Percentiles rank a stretch among this genome's conserved stretches.
These are phyloP conservation scores for Mrakia blollopis DNA, from an alignment of 768 basidiomycete genomes.

Conservation along the genomic window DNA sequence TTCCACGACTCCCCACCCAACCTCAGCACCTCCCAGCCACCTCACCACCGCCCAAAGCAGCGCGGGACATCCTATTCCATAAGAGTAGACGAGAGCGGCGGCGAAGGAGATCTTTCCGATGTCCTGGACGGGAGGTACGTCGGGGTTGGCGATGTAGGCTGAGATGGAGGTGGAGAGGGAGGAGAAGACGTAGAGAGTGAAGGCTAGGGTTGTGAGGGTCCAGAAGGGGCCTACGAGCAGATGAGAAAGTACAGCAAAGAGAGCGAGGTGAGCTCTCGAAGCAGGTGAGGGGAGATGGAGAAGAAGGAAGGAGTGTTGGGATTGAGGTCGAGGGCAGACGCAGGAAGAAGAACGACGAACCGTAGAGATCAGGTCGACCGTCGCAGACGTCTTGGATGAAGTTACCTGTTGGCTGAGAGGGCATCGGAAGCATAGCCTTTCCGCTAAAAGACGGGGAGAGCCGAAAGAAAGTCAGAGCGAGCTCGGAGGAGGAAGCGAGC, in stretches of 20 bases:
- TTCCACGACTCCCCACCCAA: slow-evolving; percentile 84
- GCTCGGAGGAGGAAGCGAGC: not conserved
- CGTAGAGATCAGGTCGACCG: slow-evolving; percentile 44
- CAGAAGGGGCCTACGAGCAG: slow-evolving; percentile 89
- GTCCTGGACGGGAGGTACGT: slow-evolving; percentile 53
- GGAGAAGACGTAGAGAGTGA: slow-evolving; percentile 87
- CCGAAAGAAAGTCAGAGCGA: too few species aligned
- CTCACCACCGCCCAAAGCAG: slow-evolving; percentile 76
- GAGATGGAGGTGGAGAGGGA: slow-evolving; percentile 83
- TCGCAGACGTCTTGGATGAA: slow-evolving; percentile 44
- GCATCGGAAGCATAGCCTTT: slow-evolving; percentile 28
- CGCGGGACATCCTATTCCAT: slow-evolving; percentile 75
- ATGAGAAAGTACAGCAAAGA: slow-evolving; percentile 44
- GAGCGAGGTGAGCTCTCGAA: slow-evolving; percentile 41
- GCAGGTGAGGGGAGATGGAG: not conserved
- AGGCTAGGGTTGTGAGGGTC: slow-evolving; percentile 92
- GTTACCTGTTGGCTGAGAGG: slow-evolving; percentile 26
- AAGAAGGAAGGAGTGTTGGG: not conserved
- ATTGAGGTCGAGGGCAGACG: not conserved
- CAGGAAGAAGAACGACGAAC: slow-evolving; percentile 24
- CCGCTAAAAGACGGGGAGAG: not conserved
- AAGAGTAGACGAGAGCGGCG: slow-evolving; percentile 55
- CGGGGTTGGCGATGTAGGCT: slow-evolving; percentile 63
- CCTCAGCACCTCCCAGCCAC: slow-evolving; percentile 65
- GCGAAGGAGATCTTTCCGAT: slow-evolving; percentile 13